A percentile compares a stretch with the other conserved stretches of the same genome.
Conservation (phyloP, 1,284 basidiomycete genomes). For the Ceratobasidium sp. region DNA sequence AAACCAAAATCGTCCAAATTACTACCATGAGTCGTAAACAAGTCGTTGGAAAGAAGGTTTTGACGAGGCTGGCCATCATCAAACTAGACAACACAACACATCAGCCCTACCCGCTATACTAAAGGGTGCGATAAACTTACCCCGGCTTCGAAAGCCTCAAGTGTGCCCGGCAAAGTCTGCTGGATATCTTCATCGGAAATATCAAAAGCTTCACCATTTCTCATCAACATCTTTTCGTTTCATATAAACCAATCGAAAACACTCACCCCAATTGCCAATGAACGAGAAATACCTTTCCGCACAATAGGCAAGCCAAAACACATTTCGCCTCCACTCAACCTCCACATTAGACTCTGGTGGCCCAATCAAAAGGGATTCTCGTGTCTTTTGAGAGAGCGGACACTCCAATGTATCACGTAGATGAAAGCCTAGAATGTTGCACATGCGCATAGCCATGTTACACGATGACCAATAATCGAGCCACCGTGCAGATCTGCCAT, state of each 20-base stretch:
- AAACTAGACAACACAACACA: neutral
- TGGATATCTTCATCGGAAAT: conserved; percentile 47
- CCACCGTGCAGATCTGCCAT: conserved; percentile 26
- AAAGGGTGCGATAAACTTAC: neutral
- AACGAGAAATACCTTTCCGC: conserved; percentile 1
- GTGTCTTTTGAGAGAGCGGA: conserved; percentile 5
- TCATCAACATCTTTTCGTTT: neutral
- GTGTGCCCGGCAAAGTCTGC: conserved; percentile 45
- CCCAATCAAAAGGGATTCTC: neutral
- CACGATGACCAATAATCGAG: conserved; percentile 20
- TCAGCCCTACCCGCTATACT: neutral
- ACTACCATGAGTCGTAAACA: conserved; percentile 21
- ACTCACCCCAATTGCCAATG: conserved; percentile 8
- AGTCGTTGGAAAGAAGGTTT: conserved; percentile 16
- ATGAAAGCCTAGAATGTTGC: conserved; percentile 15
- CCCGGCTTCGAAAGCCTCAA: conserved; percentile 32
- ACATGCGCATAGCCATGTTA: conserved; percentile 19
- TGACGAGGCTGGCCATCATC: conserved; percentile 30
- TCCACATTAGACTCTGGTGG: conserved; percentile 28
- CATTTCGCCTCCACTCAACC: conserved; percentile 28
- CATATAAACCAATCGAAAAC: neutral
- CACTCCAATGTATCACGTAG: neutral
- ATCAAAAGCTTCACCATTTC: conserved; percentile 4
- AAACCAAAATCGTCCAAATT: conserved; percentile 35
- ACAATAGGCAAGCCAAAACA: conserved; percentile 44